These are phyloP conservation scores for Saturnispora kantuleensis DNA, from an alignment of 805 yeast species.

Conservation along the genomic window DNA sequence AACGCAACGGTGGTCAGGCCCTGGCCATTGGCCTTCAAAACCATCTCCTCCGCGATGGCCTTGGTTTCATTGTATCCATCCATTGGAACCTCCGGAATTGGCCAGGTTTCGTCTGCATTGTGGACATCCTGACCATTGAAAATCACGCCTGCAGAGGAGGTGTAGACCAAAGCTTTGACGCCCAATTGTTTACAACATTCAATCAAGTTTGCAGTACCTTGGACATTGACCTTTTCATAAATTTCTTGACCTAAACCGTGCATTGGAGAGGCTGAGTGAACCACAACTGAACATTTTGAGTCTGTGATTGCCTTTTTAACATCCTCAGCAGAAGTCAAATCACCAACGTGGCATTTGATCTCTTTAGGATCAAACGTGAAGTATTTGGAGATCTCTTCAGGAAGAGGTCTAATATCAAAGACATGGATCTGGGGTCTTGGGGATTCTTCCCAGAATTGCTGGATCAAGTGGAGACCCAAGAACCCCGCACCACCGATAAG, in stretches of 20 bases:
- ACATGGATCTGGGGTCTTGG: constrained; percentile 73
- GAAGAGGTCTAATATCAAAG: constrained; percentile 85
- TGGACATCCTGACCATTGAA: constrained; percentile 89
- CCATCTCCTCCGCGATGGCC: constrained; percentile 80
- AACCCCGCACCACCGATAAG: constrained; percentile 96
- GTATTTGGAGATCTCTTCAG: constrained; percentile 56
- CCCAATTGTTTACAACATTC: constrained; percentile 43
- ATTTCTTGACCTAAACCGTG: constrained; percentile 78
- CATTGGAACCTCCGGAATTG: constrained; percentile 86
- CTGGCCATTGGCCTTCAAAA: constrained; percentile 56
- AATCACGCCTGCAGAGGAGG: constrained; percentile 95
- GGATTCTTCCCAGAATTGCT: constrained; percentile 59
- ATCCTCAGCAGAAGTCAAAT: constrained; percentile 66
- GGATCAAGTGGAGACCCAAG: constrained; percentile 81
- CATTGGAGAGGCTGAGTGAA: constrained; percentile 95
- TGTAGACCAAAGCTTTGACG: constrained; percentile 71
- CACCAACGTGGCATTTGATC: constrained; percentile 67
- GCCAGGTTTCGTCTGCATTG: constrained; percentile 92
- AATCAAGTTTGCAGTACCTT: constrained; percentile 74
- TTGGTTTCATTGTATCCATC: constrained; percentile 95
- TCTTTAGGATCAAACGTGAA: constrained; percentile 61
- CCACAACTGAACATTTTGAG: constrained; percentile 63
- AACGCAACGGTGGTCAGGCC: constrained; percentile 71
- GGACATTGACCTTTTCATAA: constrained; percentile 82
- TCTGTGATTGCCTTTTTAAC: constrained; percentile 50